Evolutionary conservation across 345 rosid genomes (phyloP).

Genomic region (Syzygium jambos): DNA sequence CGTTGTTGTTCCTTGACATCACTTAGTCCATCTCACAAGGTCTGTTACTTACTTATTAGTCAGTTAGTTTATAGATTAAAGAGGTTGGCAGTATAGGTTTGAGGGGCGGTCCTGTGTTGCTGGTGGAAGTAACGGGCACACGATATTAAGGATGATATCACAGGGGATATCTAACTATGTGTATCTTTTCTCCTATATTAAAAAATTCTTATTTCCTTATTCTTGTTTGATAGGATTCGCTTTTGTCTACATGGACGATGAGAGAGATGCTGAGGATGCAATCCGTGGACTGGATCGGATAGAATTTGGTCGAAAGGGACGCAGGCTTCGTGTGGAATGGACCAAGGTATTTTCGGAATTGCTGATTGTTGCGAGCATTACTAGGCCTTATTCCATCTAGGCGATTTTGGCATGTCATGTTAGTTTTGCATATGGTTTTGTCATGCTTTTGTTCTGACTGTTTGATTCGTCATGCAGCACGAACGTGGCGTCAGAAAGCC

Average conservation of each 20-base stretch:
- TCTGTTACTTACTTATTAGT: slow-evolving; percentile 77
- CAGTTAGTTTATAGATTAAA: slow-evolving; percentile 56
- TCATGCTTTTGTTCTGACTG: background rate
- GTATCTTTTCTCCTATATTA: background rate
- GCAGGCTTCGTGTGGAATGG: slow-evolving; percentile 97
- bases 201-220: slow-evolving; percentile 4
- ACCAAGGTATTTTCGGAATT: slow-evolving; percentile 49
- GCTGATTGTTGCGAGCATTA: background rate
- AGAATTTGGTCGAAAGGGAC: slow-evolving; percentile 88
- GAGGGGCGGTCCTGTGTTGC: slow-evolving; percentile 15
- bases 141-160: slow-evolving; percentile 23
- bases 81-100: slow-evolving; percentile 32
- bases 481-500: slow-evolving; percentile 69
- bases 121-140: slow-evolving; percentile 13
- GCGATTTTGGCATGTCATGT: background rate
- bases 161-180: slow-evolving; percentile 11
- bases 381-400: background rate
- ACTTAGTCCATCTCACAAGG: slow-evolving; percentile 72
- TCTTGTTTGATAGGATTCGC: slow-evolving; percentile 54
- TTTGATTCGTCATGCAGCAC: slow-evolving; percentile 31
- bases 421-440: background rate
- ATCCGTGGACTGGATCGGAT: slow-evolving; percentile 75
- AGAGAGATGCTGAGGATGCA: slow-evolving; percentile 98
- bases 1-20: slow-evolving; percentile 86
- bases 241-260: slow-evolving; percentile 92